Conservation (phyloP, 2,329 filamentous ascomycete species). For the Calonectria hongkongensis region DNA sequence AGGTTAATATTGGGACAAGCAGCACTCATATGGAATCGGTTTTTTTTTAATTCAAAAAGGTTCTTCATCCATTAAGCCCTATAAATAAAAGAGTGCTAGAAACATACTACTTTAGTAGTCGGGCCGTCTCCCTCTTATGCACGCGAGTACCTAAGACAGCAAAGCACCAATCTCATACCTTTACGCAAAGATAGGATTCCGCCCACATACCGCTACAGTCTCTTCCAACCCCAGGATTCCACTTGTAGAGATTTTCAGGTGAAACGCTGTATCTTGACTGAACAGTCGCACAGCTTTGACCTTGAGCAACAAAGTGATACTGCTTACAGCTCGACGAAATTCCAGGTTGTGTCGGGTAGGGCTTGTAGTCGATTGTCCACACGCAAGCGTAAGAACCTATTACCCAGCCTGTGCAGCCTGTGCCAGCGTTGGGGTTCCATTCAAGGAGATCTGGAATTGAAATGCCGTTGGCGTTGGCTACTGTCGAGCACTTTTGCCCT, state of each 20-base stretch:
- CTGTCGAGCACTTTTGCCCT: conserved; percentile 51
- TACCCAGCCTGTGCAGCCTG: conserved; percentile 39
- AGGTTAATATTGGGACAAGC: too few relatives aligned
- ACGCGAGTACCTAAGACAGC: too few relatives aligned
- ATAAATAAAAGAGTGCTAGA: too few relatives aligned
- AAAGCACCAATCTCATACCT: not conserved
- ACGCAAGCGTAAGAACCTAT: conserved; percentile 40
- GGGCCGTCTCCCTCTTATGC: too few relatives aligned
- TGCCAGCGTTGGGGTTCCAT: conserved; percentile 47
- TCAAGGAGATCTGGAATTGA: conserved; percentile 50
- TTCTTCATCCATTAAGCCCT: too few relatives aligned
- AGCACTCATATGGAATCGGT: too few relatives aligned
- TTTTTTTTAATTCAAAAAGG: too few relatives aligned
- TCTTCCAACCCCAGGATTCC: conserved; percentile 45
- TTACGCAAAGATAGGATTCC: conserved; percentile 31
- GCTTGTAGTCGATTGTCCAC: conserved; percentile 28
- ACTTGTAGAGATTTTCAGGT: conserved; percentile 43
- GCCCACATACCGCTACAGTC: conserved; percentile 34
- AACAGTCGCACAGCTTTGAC: not conserved
- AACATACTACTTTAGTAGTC: too few relatives aligned
- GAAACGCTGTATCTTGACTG: not conserved
- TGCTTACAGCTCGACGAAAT: conserved; percentile 15
- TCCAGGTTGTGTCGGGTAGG: conserved; percentile 13
- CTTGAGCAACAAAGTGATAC: conserved; percentile 3
- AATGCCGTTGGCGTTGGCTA: conserved; percentile 50